Conservation (phyloP, 768 basidiomycete species). For the Pleurotus pulmonarius region DNA sequence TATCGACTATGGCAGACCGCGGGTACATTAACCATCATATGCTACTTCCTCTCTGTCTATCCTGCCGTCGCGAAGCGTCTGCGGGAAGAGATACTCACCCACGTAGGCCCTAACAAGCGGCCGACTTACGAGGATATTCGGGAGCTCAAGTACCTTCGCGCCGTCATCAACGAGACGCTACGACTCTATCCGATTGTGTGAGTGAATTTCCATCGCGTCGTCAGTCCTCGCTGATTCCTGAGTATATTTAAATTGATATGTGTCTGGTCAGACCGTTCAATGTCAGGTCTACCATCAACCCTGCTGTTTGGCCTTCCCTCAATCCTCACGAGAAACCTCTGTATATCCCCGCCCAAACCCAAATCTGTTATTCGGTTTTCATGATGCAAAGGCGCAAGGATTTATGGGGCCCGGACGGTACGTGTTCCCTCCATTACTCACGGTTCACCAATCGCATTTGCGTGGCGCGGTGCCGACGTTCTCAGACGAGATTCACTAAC, state of each 20-base stretch:
- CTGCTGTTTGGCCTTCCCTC: not conserved
- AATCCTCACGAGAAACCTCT: slow-evolving; percentile 6
- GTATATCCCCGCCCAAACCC: slow-evolving; percentile 12
- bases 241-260: not conserved
- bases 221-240: too few species aligned
- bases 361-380: slow-evolving; percentile 13
- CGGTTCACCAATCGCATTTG: too few species aligned
- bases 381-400: slow-evolving; percentile 22
- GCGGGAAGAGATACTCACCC: slow-evolving; percentile 20
- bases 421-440: not conserved
- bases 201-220: not conserved
- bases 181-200: slow-evolving; percentile 19
- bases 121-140: slow-evolving; percentile 24
- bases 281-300: not conserved
- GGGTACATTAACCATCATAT: slow-evolving; percentile 11
- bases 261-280: not conserved
- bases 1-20: not conserved
- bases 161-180: slow-evolving; percentile 25
- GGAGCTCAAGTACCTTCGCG: slow-evolving; percentile 22
- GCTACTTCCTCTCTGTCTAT: slow-evolving; percentile 21
- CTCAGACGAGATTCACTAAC: too few species aligned
- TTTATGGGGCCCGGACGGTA: slow-evolving; percentile 41
- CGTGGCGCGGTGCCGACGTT: too few species aligned
- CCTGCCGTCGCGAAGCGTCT: slow-evolving; percentile 18
- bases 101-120: slow-evolving; percentile 15